Percentiles rank a stretch among this genome's conserved stretches.
Evolutionary conservation across 1,284 basidiomycete genomes (phyloP).

Genomic region (Trametes polyzona): DNA sequence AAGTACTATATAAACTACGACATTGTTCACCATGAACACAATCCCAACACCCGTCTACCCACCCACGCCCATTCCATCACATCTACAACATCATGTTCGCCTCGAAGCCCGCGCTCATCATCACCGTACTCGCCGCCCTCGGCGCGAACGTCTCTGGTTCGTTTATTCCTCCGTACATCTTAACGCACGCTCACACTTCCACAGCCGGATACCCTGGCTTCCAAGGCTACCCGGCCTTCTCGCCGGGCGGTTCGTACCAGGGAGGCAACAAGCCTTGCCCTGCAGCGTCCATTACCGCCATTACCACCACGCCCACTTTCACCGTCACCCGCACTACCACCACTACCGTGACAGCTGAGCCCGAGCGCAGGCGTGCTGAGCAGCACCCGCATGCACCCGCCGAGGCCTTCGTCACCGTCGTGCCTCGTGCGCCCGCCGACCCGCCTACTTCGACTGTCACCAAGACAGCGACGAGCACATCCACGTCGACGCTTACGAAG

Average conservation of each 20-base stretch:
- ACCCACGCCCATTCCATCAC: background rate
- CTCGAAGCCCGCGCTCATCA: background rate
- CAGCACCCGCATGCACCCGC: background rate
- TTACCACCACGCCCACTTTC: background rate
- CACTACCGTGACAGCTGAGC: background rate
- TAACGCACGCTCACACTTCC: background rate
- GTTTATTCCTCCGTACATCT: background rate
- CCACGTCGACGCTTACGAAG: background rate
- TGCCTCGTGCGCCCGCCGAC: conserved; percentile 58
- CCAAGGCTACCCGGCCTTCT: background rate
- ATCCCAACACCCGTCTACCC: too few species aligned
- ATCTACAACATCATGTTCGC: background rate
- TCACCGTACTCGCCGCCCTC: background rate
- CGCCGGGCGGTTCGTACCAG: background rate
- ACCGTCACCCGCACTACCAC: background rate
- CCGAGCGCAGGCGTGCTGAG: background rate
- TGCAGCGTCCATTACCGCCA: background rate
- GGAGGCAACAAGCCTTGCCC: background rate
- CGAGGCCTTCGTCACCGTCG: background rate
- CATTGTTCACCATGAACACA: background rate
- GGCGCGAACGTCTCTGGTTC: background rate
- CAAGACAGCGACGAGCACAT: background rate
- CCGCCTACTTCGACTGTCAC: background rate
- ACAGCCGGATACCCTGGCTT: background rate
- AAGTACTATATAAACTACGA: background rate